Base-by-base conservation (phyloP, 106 monocot genomes). In the Gastrodia elata region DNA sequence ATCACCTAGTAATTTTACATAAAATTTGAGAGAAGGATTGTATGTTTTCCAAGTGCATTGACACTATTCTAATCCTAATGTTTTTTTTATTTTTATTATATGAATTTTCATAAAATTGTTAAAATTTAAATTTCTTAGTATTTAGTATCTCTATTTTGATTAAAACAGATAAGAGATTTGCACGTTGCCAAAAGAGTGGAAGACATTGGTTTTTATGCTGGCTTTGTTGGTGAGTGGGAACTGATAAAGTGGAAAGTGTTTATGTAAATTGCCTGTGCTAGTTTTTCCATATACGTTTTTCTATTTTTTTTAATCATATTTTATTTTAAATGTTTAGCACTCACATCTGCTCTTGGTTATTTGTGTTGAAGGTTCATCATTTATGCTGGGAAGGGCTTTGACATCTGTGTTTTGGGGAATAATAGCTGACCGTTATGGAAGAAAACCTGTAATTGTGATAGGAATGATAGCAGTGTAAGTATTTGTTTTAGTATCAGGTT, bases 331-430 rank as follows among this genome's bases (percentile, higher is more conserved):
- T 37, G 34, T 16, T 33, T 32, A 25, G 20, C 8, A 39, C 68
- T 70, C 1, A 68, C 52, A 30, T 61, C 11, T 28, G 15, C 22
- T 33, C 68, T 41, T 65, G 40, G 16, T 39, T 69, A 25, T n/a
- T 1, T 64, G 14, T 32, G 46, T 72, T 77, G 43, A 73, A 94
- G 91, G 94, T 39, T 81, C 91, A 85, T 80, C 91, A 44, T 94
- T 85, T 80, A 94, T 94, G 94, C 36, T 82, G 73, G 94, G 94
- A 39, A 91, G 94, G 87, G 82, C 87, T 48, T 75, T 94, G 55
- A 94, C 89, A 65, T 89, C 94, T 33, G 56, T 86, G 18, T 46
- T 84, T 35, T 94, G 91, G 94, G 91, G 94, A 71, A 55, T 89
- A 33, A 65, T 89, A 44, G 89, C 94, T 61, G 94, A 95, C 75